Percentiles rank a stretch among this genome's conserved stretches.
Evolutionary conservation across 106 monocot species (phyloP).

Genomic region (Narthecium ossifragum): DNA sequence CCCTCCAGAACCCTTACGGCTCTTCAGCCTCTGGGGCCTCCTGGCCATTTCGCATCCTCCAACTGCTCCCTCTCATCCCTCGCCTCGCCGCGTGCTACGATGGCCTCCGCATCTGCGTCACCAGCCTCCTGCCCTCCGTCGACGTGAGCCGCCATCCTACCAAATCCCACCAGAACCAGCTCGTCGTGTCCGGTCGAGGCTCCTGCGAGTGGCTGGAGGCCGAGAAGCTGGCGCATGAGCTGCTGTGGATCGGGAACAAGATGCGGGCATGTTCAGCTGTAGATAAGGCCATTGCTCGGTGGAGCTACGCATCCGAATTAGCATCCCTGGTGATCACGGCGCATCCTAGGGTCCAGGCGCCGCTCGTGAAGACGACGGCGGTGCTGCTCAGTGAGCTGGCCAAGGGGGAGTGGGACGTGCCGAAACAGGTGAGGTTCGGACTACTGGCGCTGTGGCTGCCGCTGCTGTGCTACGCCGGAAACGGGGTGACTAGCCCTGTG

Average conservation of each 20-base stretch:
- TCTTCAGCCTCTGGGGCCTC: constrained; percentile 4
- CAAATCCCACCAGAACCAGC: background rate
- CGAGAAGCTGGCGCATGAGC: constrained; percentile 34
- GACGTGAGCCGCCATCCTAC: background rate
- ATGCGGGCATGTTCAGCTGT: constrained; percentile 20
- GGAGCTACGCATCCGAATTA: constrained; percentile 31
- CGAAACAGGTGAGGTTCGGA: constrained; percentile 40
- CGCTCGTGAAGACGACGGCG: constrained; percentile 43
- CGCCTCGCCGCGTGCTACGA: constrained; percentile 27
- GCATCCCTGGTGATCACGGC: constrained; percentile 33
- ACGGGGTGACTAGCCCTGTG: constrained; percentile 35
- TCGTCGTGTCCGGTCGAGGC: constrained; percentile 4
- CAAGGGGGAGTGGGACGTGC: constrained; percentile 22
- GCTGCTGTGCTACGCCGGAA: constrained; percentile 37
- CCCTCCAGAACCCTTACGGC: too few relatives aligned
- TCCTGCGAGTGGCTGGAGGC: constrained; percentile 21
- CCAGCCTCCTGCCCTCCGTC: constrained; percentile 6
- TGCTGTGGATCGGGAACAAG: constrained; percentile 47
- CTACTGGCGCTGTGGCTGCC: constrained; percentile 49
- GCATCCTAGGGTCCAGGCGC: constrained; percentile 41
- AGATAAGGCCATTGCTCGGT: constrained; percentile 27
- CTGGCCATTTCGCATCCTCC: constrained; percentile 33
- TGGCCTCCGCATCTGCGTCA: constrained; percentile 14
- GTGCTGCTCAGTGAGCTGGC: constrained; percentile 31
- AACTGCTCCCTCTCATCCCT: constrained; percentile 30